phyloP scores from a whole-genome alignment of 805 yeast species.

The Naumovozyma castellii region DNA sequence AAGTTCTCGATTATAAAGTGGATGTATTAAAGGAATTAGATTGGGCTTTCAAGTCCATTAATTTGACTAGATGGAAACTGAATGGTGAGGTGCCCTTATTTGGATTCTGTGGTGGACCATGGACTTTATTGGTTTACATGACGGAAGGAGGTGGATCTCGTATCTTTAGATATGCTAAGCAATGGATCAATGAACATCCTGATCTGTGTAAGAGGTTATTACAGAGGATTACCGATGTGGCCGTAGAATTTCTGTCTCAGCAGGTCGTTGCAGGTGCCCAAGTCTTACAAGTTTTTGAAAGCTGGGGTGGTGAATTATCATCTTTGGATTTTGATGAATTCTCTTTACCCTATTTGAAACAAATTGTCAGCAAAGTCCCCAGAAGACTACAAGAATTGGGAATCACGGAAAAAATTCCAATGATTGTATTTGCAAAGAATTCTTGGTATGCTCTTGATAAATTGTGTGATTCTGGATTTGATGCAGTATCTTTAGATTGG shows the following conservation, averaged over 20 bases:
- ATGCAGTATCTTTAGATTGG: slow-evolving; percentile 92
- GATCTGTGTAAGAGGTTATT: slow-evolving; percentile 60
- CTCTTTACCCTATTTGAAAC: slow-evolving; percentile 77
- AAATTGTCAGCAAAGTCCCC: slow-evolving; percentile 64
- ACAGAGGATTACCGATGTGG: slow-evolving; percentile 74
- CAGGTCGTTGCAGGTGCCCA: slow-evolving; percentile 98
- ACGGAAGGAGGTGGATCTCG: slow-evolving; percentile 95
- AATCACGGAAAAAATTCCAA: slow-evolving; percentile 60
- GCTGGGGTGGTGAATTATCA: slow-evolving; percentile 96
- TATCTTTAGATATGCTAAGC: slow-evolving; percentile 80
- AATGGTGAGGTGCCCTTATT: slow-evolving; percentile 87
- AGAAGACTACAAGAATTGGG: slow-evolving; percentile 63
- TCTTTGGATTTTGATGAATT: slow-evolving; percentile 82
- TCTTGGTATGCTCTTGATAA: slow-evolving; percentile 94
- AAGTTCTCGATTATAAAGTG: slow-evolving; percentile 46
- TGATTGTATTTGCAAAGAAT: slow-evolving; percentile 88
- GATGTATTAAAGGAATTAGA: slow-evolving; percentile 70
- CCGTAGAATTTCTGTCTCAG: slow-evolving; percentile 83
- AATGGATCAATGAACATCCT: slow-evolving; percentile 81
- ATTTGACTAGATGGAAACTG: slow-evolving; percentile 76
- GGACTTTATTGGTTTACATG: slow-evolving; percentile 96
- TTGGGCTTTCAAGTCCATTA: slow-evolving; percentile 94
- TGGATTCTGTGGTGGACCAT: slow-evolving; percentile 96
- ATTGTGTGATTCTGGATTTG: slow-evolving; percentile 71
- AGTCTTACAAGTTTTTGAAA: slow-evolving; percentile 92